Percentiles rank a stretch among this genome's conserved stretches.
Evolutionary conservation across 1,284 basidiomycete species (phyloP).

Genomic region (Pascua sp.): DNA sequence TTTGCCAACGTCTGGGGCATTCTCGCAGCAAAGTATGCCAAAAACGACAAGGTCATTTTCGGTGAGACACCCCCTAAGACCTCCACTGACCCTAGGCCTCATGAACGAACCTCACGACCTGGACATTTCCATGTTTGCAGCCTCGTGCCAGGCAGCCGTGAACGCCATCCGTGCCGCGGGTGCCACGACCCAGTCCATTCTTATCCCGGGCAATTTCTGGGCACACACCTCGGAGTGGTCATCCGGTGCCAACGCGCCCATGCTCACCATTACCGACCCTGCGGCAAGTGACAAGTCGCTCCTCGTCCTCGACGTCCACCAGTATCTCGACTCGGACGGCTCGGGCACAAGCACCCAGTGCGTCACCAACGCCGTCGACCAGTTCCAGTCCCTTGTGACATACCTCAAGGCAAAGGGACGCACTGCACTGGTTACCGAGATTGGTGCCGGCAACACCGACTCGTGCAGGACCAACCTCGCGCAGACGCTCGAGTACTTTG

Average conservation of each 20-base stretch:
- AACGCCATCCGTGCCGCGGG: slow-evolving; percentile 47
- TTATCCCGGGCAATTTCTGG: slow-evolving; percentile 43
- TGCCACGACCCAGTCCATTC: slow-evolving; percentile 40
- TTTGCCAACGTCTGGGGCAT: slow-evolving; percentile 60
- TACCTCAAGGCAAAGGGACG: slow-evolving; percentile 57
- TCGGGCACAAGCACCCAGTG: slow-evolving; percentile 56
- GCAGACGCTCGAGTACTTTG: slow-evolving; percentile 55
- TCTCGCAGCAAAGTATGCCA: slow-evolving; percentile 56
- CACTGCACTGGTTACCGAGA: slow-evolving; percentile 60
- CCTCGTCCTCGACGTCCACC: slow-evolving; percentile 62
- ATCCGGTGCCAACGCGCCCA: slow-evolving; percentile 44
- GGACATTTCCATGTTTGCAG: slow-evolving; percentile 33
- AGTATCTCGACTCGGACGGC: slow-evolving; percentile 62
- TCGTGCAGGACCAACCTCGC: slow-evolving; percentile 39
- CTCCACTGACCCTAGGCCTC: slow-evolving; percentile 7
- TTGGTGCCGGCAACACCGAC: slow-evolving; percentile 56
- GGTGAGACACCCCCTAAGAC: slow-evolving; percentile 5
- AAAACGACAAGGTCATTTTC: slow-evolving; percentile 56
- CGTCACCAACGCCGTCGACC: slow-evolving; percentile 54
- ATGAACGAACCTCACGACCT: slow-evolving; percentile 50
- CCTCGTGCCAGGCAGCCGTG: slow-evolving; percentile 40
- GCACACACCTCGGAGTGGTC: slow-evolving; percentile 32
- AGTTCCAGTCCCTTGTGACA: slow-evolving; percentile 52
- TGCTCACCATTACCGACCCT: slow-evolving; percentile 59
- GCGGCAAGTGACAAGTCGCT: slow-evolving; percentile 51